These are phyloP conservation scores for Stentor roeselii DNA, from an alignment of 73 alveolate genomes.

Conservation along the genomic window DNA sequence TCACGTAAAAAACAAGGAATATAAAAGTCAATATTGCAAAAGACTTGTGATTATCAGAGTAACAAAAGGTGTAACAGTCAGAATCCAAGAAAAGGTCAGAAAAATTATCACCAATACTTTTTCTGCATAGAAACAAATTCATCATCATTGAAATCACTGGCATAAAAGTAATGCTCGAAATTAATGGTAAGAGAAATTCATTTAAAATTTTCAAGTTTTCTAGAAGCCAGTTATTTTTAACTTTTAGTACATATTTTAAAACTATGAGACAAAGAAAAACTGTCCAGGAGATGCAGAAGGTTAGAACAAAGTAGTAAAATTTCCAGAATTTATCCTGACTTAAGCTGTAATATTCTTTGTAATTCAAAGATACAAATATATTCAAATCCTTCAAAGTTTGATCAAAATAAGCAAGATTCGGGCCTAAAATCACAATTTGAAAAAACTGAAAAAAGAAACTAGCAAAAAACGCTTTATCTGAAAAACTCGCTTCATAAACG, in stretches of 20 bases:
- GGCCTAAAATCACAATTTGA: neutral
- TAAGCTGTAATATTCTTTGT: neutral
- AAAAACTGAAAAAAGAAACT: neutral
- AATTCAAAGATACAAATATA: neutral
- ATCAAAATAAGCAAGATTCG: neutral
- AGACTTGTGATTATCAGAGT: neutral
- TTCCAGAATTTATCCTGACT: neutral
- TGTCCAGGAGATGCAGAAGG: neutral
- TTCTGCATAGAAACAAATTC: neutral
- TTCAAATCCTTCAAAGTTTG: too few species aligned
- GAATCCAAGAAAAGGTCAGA: neutral
- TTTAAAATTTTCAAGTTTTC: neutral
- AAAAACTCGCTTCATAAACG: neutral
- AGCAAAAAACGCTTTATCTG: neutral
- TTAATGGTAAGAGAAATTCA: neutral
- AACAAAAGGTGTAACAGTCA: neutral
- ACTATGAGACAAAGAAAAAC: neutral
- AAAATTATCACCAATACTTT: conserved; percentile 15
- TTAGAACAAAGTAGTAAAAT: neutral
- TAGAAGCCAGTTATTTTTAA: neutral
- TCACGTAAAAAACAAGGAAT: neutral
- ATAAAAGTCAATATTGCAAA: neutral
- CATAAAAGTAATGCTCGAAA: neutral
- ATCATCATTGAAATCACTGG: neutral
- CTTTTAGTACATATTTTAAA: neutral